A percentile compares a stretch with the other conserved stretches of the same genome.
Evolutionary conservation across 495 filamentous ascomycete species (phyloP).

Genomic region (Penicillium goetzii): DNA sequence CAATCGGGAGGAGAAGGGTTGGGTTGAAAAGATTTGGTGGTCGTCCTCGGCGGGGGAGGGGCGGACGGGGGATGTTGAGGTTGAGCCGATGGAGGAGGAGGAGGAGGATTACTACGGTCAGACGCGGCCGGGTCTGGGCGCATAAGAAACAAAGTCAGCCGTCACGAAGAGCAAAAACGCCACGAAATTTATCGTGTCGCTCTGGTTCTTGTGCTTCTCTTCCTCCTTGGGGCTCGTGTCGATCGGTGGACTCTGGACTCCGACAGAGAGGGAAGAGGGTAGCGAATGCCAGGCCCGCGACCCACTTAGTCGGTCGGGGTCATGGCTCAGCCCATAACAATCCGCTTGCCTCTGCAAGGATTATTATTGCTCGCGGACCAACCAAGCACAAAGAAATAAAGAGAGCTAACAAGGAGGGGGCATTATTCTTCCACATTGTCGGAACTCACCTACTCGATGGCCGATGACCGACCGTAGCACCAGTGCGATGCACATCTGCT

Average conservation of each 20-base stretch:
- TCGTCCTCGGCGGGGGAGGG: slow-evolving; percentile 28
- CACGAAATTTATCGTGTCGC: slow-evolving; percentile 17
- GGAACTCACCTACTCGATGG: slow-evolving; percentile 64
- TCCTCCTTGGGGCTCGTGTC: slow-evolving; percentile 21
- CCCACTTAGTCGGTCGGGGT: slow-evolving; percentile 38
- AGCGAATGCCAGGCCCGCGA: slow-evolving; percentile 40
- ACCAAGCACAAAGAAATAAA: slow-evolving; percentile 10
- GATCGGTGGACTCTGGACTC: slow-evolving; percentile 27
- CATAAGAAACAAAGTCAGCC: slow-evolving; percentile 10
- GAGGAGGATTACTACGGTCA: slow-evolving; percentile 20
- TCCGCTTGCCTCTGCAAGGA: background rate
- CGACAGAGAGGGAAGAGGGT: slow-evolving; percentile 29
- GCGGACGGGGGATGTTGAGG: slow-evolving; percentile 12
- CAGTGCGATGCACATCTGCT: slow-evolving; percentile 76
- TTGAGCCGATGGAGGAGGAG: slow-evolving; percentile 21
- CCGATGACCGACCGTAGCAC: slow-evolving; percentile 72
- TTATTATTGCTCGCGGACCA: background rate
- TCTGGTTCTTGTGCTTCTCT: slow-evolving; percentile 6
- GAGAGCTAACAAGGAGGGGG: background rate
- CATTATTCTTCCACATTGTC: background rate
- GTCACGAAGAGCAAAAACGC: slow-evolving; percentile 13
- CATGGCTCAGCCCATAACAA: slow-evolving; percentile 25
- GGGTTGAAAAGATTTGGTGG: slow-evolving; percentile 33
- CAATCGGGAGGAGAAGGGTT: slow-evolving; percentile 33
- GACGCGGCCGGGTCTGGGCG: slow-evolving; percentile 26